Evolutionary conservation across 202 grass and related monocot species (phyloP).

Genomic region (Carex sylvatica): DNA sequence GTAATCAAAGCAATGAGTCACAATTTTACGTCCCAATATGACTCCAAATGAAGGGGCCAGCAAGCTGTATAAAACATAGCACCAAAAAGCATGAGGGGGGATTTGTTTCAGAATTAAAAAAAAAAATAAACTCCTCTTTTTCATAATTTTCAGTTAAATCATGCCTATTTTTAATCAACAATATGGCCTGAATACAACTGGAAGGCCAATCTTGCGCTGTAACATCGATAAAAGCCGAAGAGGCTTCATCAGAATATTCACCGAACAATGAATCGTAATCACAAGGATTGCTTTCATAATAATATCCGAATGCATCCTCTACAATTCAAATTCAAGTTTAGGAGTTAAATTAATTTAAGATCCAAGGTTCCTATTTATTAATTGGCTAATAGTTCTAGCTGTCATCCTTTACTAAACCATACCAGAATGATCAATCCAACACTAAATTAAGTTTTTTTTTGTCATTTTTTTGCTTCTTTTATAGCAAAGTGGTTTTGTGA

Average conservation of each 20-base stretch:
- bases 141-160: not conserved
- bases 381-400: not conserved
- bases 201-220: not conserved
- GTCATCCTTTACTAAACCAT: not conserved
- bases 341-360: not conserved
- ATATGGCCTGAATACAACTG: conserved; percentile 16
- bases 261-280: conserved; percentile 5
- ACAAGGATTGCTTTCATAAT: conserved; percentile 16
- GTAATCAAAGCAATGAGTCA: conserved; percentile 27
- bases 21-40: conserved; percentile 36
- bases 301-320: conserved; percentile 29
- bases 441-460: not conserved
- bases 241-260: not conserved
- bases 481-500: not conserved
- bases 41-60: conserved; percentile 32
- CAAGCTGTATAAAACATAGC: conserved; percentile 34
- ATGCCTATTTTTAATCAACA: conserved; percentile 48
- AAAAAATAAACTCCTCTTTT: not conserved
- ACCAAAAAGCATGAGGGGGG: conserved; percentile 28
- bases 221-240: not conserved
- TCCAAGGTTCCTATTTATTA: not conserved
- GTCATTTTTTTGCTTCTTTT: not conserved
- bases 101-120: conserved; percentile 13
- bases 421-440: not conserved
- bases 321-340: not conserved